Base-by-base conservation (phyloP, 164 flowering plant genomes). In the Berberis vulgaris region DNA sequence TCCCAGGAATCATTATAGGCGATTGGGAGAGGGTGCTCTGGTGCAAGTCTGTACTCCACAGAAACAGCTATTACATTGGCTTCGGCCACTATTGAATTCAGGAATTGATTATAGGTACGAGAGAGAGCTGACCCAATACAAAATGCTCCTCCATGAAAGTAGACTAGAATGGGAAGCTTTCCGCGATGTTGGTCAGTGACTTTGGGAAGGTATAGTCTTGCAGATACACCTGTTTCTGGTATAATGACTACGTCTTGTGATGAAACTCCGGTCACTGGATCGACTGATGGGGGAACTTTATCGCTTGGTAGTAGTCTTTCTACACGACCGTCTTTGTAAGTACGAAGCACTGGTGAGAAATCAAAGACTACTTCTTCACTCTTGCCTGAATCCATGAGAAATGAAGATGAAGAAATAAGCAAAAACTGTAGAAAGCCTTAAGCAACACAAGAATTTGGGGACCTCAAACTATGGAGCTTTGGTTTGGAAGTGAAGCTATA, bases 1-100 rank as follows among this genome's bases (percentile, higher is more conserved):
- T 63, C 72, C 79, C 80, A 81, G 1, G 82, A 65, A 41, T 83
- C 84, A 0, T 81, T 78, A 52, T 79, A 80, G 6, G 75, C 73
- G 2, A 60, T 47, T 0, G 83, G 83, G 7, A 81, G n/a, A 5
- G 72, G 78, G 62, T 78, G 69, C 62, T 78, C 84, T 0, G 83
- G 81, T 11, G 76, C 77, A 6, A 45, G 47, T 52, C 78, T 60
- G 61, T 76, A 81, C 2, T 72, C 57, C 0, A 80, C 75, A 0
- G 84, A 78, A 1, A 81, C 62, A 0, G 72, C 75, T 3, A 78
- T 42, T 0, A 66, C 71, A 12, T 71, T 66, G 42, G 84, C 73
- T 45, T 59, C 41, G 1, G 72, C 41, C 26, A 56, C 79, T 3
- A 78, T 46, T 0, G 53, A 44, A 26, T 61, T 49, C n/a, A 76